A percentile compares a stretch with the other conserved stretches of the same genome.
phyloP scores from a whole-genome alignment of 129 eudicot genomes.

The Saussurea involucrata region DNA sequence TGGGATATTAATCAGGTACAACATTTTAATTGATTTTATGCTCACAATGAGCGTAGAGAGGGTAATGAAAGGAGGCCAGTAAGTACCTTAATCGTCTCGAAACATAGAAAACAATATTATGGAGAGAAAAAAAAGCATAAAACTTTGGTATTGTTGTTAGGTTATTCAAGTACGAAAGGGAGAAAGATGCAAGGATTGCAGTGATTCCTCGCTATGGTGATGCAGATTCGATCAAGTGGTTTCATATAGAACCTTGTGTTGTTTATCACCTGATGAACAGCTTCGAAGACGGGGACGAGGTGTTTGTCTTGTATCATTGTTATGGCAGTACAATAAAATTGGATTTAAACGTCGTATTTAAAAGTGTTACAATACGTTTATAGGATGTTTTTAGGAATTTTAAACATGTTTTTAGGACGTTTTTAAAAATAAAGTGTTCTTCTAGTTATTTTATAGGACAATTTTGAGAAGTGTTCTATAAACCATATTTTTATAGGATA shows the following conservation, averaged over 20 bases:
- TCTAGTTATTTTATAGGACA: neutral
- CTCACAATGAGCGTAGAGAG: constrained; percentile 16
- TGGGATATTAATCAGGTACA: constrained; percentile 16
- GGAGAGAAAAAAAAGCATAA: neutral
- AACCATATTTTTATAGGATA: neutral
- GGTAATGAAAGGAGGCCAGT: constrained; percentile 32
- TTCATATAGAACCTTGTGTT: constrained; percentile 21
- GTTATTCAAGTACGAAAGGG: constrained; percentile 28
- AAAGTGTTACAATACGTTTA: neutral
- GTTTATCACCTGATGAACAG: constrained; percentile 21
- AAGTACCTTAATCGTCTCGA: neutral
- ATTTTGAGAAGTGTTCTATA: neutral
- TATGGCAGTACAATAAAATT: neutral
- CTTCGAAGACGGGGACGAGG: constrained; percentile 36
- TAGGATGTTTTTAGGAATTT: neutral
- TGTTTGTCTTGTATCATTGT: neutral
- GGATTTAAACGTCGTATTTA: neutral
- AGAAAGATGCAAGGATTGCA: constrained; percentile 28
- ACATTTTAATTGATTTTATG: constrained; percentile 22
- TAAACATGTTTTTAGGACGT: neutral
- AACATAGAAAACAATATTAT: neutral
- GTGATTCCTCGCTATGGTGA: constrained; percentile 37
- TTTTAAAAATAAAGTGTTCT: neutral
- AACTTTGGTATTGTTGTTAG: constrained; percentile 9
- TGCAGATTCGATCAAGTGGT: constrained; percentile 26